Base-by-base conservation (phyloP, 2,329 filamentous ascomycete species). In the Ophiocordyceps robertsii region DNA sequence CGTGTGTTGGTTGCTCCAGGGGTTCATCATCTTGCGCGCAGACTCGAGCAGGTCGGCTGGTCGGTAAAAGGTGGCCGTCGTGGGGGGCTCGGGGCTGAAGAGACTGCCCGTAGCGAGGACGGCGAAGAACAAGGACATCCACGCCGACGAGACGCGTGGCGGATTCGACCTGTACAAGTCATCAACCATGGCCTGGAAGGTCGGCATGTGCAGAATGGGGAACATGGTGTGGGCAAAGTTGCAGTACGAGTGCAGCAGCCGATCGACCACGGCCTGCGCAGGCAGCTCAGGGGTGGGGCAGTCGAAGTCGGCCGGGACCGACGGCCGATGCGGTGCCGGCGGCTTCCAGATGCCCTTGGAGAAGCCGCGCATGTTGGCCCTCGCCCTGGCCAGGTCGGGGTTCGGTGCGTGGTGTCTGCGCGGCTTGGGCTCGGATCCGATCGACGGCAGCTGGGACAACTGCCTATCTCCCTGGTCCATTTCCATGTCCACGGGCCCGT, bases 171-270 rank as follows among this genome's bases (percentile, higher is more conserved):
- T 74, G 60, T 95, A 95, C 7, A 94, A 68, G 9, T 77, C 72
- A 44, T 94, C 85, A 46, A 90, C 83, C 41, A 83, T 75, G 39
- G 75, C 70, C 52, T 82, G 71, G 53, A 96, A 93, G 0, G 75
- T 83, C 2, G 86, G 84, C 84, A 89, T 93, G 59, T 96, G 86
- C 10, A 96, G 55, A 37, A 95, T 79, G 1, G 92, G 92, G 51
- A 89, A 82, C 59, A 85, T 81, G 29, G 79, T 74, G 57, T 96
- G 90, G 21, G 86, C 70, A 7, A 82, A 82, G 33, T 73, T 69
- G 52, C 84, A 82, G 60, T 94, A 98, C 32, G 82, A 73, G 30
- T 75, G 72, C 29, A 95, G 63, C 2, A 95, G 68, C 49, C 75
- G 76, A 47, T 94, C 86, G 27, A 80, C 78, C 19, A 79, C 62